Conservation (phyloP, 495 filamentous ascomycete genomes). For the Xylaria sp. region DNA sequence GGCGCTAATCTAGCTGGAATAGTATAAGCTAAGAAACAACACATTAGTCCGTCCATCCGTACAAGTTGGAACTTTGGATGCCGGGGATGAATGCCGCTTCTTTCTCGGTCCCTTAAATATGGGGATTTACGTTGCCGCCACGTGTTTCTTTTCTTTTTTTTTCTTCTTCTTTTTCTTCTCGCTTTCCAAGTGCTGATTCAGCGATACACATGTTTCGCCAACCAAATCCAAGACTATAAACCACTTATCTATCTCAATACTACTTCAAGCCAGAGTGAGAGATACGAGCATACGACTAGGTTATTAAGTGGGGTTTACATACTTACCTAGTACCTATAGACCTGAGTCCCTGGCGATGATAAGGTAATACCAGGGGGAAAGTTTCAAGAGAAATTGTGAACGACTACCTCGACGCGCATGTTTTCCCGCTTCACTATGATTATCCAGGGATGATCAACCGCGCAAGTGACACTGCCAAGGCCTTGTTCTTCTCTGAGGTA, state of each 20-base stretch:
- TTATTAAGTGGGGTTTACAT: neutral
- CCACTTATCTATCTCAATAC: neutral
- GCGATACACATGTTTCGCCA: neutral
- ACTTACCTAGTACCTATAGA: too few species aligned
- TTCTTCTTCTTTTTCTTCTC: too few species aligned
- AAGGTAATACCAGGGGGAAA: neutral
- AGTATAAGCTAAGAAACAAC: neutral
- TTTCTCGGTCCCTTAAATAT: neutral
- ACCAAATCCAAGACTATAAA: neutral
- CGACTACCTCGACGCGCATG: neutral
- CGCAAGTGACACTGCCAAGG: neutral
- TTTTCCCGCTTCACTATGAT: neutral
- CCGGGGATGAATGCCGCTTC: neutral
- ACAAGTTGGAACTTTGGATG: neutral
- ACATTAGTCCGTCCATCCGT: neutral
- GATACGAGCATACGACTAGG: too few species aligned
- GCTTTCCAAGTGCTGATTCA: neutral
- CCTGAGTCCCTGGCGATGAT: neutral
- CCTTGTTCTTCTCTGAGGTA: neutral
- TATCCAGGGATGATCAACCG: neutral
- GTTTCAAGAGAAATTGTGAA: neutral
- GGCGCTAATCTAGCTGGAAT: conserved; percentile 2
- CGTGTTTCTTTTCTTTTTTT: neutral
- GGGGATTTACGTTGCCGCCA: neutral
- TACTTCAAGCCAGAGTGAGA: neutral